Evolutionary conservation across 2,329 filamentous ascomycete species (phyloP), one percentile per base, ranked within the genome.

Genomic region (Chaetomium globosum): DNA sequence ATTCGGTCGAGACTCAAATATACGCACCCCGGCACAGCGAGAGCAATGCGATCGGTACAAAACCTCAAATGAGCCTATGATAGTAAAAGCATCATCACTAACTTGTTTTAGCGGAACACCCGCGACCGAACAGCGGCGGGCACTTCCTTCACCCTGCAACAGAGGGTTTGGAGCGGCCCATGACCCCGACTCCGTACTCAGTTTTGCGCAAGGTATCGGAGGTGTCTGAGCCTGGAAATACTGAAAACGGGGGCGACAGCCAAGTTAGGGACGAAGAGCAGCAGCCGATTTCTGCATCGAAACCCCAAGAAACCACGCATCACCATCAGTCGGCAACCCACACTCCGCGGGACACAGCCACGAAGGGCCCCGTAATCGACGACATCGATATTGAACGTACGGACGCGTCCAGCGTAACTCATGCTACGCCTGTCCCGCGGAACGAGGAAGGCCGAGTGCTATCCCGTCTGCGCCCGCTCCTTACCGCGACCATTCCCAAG

Each of bases 221-320:
- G n/a, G 19, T 23, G 1, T 36, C 57, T 10, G 60, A 48, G 39
- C 68, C 82, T 79, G 78, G 73, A 78, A 46, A 75, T 73, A 63
- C 12, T 0, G 49, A 16, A 1, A 30, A 28, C 2, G 36, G 19
- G 16, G 28, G 5, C 30, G n/a, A 16, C 12, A 16, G 4, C 16
- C 46, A n/a, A 10, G 3, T 10, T n/a, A 6, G 10, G 4, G 49
- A 52, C 30, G n/a, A 8, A 7, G 13, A 60, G 26, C 28, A 21
- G 26, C 28, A 19, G 26, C n/a, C 59, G 54, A n/a, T 16, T 28
- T 21, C 21, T n/a, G 28, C 3, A 21, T 28, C 39, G n/a, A 28
- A 56, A 9, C 21, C 49, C 33, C 23, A 16, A 46, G 46, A 33
- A 26, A 33, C 5, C 54, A 31, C n/a, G 12, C 31, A 26, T 30